Conservation (phyloP, 495 filamentous ascomycete genomes). For the Tuber melanosporum region DNA sequence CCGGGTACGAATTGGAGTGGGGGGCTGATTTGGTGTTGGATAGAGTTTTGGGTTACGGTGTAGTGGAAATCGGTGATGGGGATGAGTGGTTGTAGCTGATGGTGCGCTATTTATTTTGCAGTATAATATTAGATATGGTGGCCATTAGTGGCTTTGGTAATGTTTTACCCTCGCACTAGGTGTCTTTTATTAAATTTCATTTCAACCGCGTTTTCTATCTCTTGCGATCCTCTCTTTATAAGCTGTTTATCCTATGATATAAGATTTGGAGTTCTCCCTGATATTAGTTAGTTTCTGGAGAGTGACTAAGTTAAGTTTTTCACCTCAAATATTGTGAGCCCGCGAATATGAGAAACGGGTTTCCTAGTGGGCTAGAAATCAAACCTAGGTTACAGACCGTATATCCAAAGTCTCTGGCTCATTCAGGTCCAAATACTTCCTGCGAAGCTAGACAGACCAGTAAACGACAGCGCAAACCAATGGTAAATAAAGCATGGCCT, state of each 20-base stretch:
- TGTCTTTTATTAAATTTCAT: not conserved
- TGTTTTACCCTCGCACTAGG: not conserved
- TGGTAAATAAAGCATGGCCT: not conserved
- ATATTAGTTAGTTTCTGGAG: not conserved
- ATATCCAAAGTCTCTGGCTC: not conserved
- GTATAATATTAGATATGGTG: not conserved
- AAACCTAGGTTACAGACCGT: not conserved
- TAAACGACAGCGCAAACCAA: not conserved
- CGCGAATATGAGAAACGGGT: not conserved
- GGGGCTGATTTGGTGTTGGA: not conserved
- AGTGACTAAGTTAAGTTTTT: not conserved
- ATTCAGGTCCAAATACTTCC: not conserved
- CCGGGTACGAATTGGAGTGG: not conserved
- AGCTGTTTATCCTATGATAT: not conserved
- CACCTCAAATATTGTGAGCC: not conserved
- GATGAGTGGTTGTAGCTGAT: not conserved
- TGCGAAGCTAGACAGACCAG: not conserved
- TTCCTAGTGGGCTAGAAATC: not conserved
- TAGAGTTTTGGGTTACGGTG: not conserved
- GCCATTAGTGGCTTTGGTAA: not conserved
- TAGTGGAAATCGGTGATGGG: not conserved
- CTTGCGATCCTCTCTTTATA: not conserved
- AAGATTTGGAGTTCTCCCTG: not conserved
- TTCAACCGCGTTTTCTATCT: not conserved
- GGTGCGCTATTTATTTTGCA: not conserved